Conservation (phyloP, 192 early-diverging fungal genomes). For the Coemansia asiatica region DNA sequence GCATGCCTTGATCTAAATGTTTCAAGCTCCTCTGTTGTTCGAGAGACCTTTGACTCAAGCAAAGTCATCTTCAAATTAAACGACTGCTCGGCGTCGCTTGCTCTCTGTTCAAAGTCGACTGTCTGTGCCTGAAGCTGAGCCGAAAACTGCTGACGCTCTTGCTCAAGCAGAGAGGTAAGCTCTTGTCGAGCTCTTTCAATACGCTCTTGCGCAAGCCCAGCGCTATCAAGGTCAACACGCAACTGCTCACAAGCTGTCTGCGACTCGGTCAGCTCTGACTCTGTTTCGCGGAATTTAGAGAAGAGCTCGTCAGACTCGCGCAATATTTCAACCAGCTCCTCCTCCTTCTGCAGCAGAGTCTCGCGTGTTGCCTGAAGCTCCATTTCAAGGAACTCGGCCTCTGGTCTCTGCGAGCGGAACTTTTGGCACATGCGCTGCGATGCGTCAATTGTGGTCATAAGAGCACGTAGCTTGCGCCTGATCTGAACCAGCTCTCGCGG, state of each 20-base stretch:
- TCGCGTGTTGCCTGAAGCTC: conserved; percentile 43
- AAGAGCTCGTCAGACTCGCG: conserved; percentile 36
- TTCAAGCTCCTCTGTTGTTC: neutral
- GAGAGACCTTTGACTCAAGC: conserved; percentile 7
- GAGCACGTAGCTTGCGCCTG: conserved; percentile 42
- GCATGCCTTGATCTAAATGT: conserved; percentile 6
- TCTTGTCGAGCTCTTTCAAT: neutral
- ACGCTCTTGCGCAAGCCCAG: neutral
- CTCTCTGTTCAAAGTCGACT: neutral
- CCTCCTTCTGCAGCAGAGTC: conserved; percentile 41
- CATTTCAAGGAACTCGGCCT: conserved; percentile 53
- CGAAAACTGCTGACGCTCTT: conserved; percentile 5
- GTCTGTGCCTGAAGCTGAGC: neutral
- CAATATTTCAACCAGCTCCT: conserved; percentile 30
- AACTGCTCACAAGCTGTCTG: conserved; percentile 12
- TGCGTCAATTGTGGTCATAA: conserved; percentile 40
- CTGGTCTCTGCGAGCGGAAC: conserved; percentile 50
- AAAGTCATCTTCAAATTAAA: conserved; percentile 1
- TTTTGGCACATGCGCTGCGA: conserved; percentile 41
- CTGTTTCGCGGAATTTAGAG: conserved; percentile 10
- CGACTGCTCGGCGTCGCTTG: conserved; percentile 4
- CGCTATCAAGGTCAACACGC: conserved; percentile 12
- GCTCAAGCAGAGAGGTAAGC: conserved; percentile 11
- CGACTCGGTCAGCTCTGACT: neutral
- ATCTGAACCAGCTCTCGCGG: conserved; percentile 43